phyloP scores from a whole-genome alignment of 1,284 basidiomycete genomes.

The Irpex lacteus region DNA sequence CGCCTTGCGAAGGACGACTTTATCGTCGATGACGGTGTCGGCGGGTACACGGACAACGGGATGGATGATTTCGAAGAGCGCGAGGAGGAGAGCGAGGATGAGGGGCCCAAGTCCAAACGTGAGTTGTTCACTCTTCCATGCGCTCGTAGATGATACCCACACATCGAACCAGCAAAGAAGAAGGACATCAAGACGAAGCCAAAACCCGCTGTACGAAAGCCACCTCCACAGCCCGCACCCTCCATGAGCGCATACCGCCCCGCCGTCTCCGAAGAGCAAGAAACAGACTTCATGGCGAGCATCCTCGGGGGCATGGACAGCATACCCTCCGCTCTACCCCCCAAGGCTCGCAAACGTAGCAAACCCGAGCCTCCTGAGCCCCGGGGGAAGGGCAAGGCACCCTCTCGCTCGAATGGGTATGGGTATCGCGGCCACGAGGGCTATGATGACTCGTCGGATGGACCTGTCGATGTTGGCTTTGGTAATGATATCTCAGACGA shows the following conservation, averaged over 20 bases:
- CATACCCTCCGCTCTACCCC: conserved; percentile 31
- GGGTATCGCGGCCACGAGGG: conserved; percentile 29
- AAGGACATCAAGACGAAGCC: conserved; percentile 43
- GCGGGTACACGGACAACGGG: conserved; percentile 94
- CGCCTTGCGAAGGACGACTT: conserved; percentile 93
- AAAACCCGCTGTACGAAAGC: conserved; percentile 38
- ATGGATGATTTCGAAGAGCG: conserved; percentile 86
- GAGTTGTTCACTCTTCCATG: conserved; percentile 16
- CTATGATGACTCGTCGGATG: conserved; percentile 57
- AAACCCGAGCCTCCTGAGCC: conserved; percentile 46
- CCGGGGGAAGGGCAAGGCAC: not conserved
- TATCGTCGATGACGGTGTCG: conserved; percentile 90
- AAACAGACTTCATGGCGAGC: conserved; percentile 83
- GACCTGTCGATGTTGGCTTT: conserved; percentile 43
- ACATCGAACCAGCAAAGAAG: conserved; percentile 35
- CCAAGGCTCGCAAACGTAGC: conserved; percentile 67
- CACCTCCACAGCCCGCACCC: conserved; percentile 50
- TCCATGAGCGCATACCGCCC: conserved; percentile 79
- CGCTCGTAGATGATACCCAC: not conserved
- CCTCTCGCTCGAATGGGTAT: conserved; percentile 15
- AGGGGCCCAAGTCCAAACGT: conserved; percentile 36
- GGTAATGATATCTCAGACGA: conserved; percentile 46
- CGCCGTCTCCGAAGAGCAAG: conserved; percentile 69
- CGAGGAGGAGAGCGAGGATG: conserved; percentile 42
- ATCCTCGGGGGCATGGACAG: conserved; percentile 70